A percentile compares a stretch with the other conserved stretches of the same genome.
Evolutionary conservation across 2,329 filamentous ascomycete genomes (phyloP).

Genomic region (Microsporum canis): DNA sequence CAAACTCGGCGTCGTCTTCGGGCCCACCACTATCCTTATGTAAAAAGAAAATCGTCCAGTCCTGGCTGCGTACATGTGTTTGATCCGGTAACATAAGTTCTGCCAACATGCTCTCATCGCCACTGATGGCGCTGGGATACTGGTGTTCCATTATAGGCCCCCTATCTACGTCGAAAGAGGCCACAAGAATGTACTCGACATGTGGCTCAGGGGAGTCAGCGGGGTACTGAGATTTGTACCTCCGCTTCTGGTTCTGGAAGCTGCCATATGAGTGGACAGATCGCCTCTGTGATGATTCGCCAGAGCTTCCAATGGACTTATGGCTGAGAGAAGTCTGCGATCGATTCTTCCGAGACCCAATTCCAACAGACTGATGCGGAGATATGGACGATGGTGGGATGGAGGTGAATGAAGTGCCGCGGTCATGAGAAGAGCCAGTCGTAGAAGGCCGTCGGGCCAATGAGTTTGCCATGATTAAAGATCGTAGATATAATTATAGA

Average conservation of each 20-base stretch:
- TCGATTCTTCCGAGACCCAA: slow-evolving; percentile 45
- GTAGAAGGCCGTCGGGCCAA: slow-evolving; percentile 32
- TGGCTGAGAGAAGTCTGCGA: slow-evolving; percentile 48
- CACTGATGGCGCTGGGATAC: slow-evolving; percentile 86
- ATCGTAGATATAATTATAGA: neutral
- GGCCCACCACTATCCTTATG: slow-evolving; percentile 86
- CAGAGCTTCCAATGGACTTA: slow-evolving; percentile 40
- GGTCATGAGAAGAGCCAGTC: slow-evolving; percentile 27
- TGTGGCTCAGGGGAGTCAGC: slow-evolving; percentile 70
- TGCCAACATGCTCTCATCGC: slow-evolving; percentile 94
- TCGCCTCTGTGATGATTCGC: slow-evolving; percentile 26
- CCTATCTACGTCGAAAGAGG: slow-evolving; percentile 91
- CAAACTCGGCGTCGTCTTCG: slow-evolving; percentile 61
- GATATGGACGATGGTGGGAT: slow-evolving; percentile 41
- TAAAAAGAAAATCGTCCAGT: slow-evolving; percentile 98
- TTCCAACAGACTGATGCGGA: slow-evolving; percentile 31
- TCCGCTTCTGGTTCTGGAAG: slow-evolving; percentile 11
- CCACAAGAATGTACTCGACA: slow-evolving; percentile 97
- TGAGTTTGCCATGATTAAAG: slow-evolving; percentile 25
- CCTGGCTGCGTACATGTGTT: slow-evolving; percentile 84
- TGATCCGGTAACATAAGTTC: slow-evolving; percentile 98
- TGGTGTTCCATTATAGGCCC: slow-evolving; percentile 98
- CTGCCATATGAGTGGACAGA: slow-evolving; percentile 24
- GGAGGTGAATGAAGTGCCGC: slow-evolving; percentile 52
- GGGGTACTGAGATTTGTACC: slow-evolving; percentile 63